These are phyloP conservation scores for Diversispora eburnea DNA, from an alignment of 192 early-diverging fungal species.

Conservation along the genomic window DNA sequence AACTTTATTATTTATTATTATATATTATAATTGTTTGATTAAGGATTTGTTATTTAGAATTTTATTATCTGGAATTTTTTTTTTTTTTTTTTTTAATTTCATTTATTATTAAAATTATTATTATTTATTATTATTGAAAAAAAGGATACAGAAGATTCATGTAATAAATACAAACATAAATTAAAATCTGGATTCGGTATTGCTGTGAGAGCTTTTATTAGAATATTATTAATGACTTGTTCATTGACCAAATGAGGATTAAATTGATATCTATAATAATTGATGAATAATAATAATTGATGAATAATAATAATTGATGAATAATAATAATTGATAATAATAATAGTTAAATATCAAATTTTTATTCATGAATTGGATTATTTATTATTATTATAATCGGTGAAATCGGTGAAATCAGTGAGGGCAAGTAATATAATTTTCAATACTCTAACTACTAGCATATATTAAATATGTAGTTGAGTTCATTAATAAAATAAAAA, in stretches of 20 bases:
- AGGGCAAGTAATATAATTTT: conserved; percentile 23
- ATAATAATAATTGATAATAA: not conserved
- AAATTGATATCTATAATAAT: conserved; percentile 76
- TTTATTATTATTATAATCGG: not conserved
- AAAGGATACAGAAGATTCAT: conserved; percentile 59
- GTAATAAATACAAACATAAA: conserved; percentile 82
- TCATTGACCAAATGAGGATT: conserved; percentile 75
- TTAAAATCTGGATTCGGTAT: conserved; percentile 87
- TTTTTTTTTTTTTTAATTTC: too few relatives aligned
- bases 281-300: not conserved
- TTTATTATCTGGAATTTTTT: too few relatives aligned
- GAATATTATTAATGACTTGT: conserved; percentile 67
- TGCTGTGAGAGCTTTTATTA: conserved; percentile 79
- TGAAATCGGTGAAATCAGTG: conserved; percentile 15
- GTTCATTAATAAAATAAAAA: not conserved
- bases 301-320: not conserved
- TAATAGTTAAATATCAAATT: not conserved
- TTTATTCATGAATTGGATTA: not conserved
- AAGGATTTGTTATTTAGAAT: too few relatives aligned
- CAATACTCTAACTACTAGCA: not conserved
- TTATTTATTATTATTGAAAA: not conserved
- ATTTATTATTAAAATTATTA: too few relatives aligned
- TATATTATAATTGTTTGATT: too few relatives aligned
- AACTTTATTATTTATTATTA: conserved; percentile 13
- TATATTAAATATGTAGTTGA: not conserved